Evolutionary conservation across 2,329 filamentous ascomycete species (phyloP), one percentile per base, ranked within the genome.

Genomic region (Scopulariopsis brevicaulis): DNA sequence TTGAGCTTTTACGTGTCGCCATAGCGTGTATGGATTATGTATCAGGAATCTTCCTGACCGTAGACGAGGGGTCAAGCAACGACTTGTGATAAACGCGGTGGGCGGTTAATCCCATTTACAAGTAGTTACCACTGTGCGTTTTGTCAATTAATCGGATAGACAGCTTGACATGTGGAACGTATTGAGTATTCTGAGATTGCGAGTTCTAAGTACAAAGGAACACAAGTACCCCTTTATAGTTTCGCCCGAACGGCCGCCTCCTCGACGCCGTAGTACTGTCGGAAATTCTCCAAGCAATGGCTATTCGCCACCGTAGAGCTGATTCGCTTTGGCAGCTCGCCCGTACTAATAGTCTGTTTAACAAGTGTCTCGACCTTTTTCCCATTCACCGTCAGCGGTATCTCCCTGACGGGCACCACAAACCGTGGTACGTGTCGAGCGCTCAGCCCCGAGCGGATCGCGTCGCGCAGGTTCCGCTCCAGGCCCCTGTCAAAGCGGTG

Each of bases 331-430:
- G 40, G 40, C 15, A 46, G 7, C 40, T 46, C 40, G 3, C 40
- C 40, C 14, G 40, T 46, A n/a, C 40, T 46, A n/a, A 53, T 54
- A 20, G 32, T 40, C n/a, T 58, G 48, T 48, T 58, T 58, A 14
- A 58, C 56, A 2, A 54, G 7, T 8, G 50, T 58, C 32, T 58
- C 56, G 7, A 40, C 32, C 37, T 58, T 58, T 48, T 58, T 58
- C 5, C 56, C 56, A 43, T 54, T 58, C 7, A 58, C 46, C 15
- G 56, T 58, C 6, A 25, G 37, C 18, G 56, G 56, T 15, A 58
- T 54, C 32, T 58, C 50, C 18, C n/a, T 43, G 12, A 58, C 56
- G 1, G 48, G 25, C 11, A 58, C 10, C 5, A 58, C 25, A 18
- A 58, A 58, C 12, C 50, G 48, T 8, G 56, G 56, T 4, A 58